phyloP scores from a whole-genome alignment of 1,139 yeast genomes.

The Sugiyamaella neomexicana region DNA sequence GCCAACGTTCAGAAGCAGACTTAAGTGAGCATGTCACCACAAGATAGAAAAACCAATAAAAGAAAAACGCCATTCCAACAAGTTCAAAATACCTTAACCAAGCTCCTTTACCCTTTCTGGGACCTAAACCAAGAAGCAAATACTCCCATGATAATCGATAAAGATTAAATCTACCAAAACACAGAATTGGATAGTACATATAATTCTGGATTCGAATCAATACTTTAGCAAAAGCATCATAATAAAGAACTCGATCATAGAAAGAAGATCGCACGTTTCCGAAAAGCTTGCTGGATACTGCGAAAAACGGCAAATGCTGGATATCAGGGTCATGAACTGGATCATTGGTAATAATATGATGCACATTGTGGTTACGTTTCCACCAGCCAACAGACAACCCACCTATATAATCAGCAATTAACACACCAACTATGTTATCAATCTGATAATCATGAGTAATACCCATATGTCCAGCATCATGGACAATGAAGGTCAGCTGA shows the following conservation, averaged over 20 bases:
- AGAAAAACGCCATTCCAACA: slow-evolving; percentile 64
- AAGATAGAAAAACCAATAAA: slow-evolving; percentile 77
- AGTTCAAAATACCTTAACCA: slow-evolving; percentile 82
- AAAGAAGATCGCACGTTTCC: slow-evolving; percentile 73
- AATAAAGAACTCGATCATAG: slow-evolving; percentile 64
- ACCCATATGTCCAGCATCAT: slow-evolving; percentile 85
- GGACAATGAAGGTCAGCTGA: slow-evolving; percentile 82
- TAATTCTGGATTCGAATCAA: slow-evolving; percentile 66
- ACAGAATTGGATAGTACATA: slow-evolving; percentile 72
- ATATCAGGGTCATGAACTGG: slow-evolving; percentile 94
- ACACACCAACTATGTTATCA: slow-evolving; percentile 74
- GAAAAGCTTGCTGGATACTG: slow-evolving; percentile 72
- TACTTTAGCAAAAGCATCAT: slow-evolving; percentile 62
- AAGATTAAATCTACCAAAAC: slow-evolving; percentile 83
- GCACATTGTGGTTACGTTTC: slow-evolving; percentile 91
- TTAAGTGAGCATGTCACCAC: slow-evolving; percentile 55
- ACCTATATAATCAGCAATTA: slow-evolving; percentile 78
- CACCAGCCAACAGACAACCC: slow-evolving; percentile 93
- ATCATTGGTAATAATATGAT: slow-evolving; percentile 83
- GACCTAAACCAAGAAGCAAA: slow-evolving; percentile 70
- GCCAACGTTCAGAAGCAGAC: slow-evolving; percentile 52
- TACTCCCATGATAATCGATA: slow-evolving; percentile 82
- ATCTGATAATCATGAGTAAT: slow-evolving; percentile 76
- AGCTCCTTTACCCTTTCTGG: slow-evolving; percentile 76
- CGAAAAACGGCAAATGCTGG: slow-evolving; percentile 89